Conservation (phyloP, 805 yeast species). For the Saccharomycopsis fermentans region DNA sequence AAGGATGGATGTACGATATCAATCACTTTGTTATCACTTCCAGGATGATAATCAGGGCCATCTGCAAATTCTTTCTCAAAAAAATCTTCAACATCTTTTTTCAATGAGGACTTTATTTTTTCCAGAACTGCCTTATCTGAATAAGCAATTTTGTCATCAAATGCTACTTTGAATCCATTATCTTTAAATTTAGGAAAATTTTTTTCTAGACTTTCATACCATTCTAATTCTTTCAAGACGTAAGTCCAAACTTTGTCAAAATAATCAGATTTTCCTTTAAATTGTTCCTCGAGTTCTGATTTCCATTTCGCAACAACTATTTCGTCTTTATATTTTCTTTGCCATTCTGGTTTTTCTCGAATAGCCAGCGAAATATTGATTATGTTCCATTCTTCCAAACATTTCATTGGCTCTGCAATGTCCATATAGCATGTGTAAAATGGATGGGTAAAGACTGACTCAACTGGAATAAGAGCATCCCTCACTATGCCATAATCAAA, state of each 20-base stretch:
- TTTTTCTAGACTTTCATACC: slow-evolving; percentile 21
- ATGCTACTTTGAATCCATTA: slow-evolving; percentile 19
- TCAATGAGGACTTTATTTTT: slow-evolving; percentile 9
- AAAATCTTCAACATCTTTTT: slow-evolving; percentile 5
- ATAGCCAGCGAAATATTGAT: slow-evolving; percentile 16
- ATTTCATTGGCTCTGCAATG: slow-evolving; percentile 1
- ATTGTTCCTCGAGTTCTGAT: slow-evolving; percentile 19
- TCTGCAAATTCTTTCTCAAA: slow-evolving; percentile 16
- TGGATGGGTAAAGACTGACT: neutral
- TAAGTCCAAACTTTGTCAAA: slow-evolving; percentile 20
- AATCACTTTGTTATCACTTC: slow-evolving; percentile 28
- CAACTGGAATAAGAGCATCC: neutral
- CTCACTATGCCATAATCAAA: neutral
- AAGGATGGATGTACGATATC: slow-evolving; percentile 35
- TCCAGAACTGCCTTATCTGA: slow-evolving; percentile 21
- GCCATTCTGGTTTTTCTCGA: slow-evolving; percentile 25
- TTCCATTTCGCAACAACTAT: slow-evolving; percentile 24
- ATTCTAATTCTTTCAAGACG: slow-evolving; percentile 26
- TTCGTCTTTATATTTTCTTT: slow-evolving; percentile 21
- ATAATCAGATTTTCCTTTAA: neutral
- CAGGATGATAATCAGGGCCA: slow-evolving; percentile 30
- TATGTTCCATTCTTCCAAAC: slow-evolving; percentile 19
- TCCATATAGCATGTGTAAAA: neutral
- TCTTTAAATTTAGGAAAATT: slow-evolving; percentile 13
- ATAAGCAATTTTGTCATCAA: slow-evolving; percentile 22